Percentiles rank a stretch among this genome's conserved stretches.
phyloP scores from a whole-genome alignment of 441 rosid species.

The Mallotus repandus region DNA sequence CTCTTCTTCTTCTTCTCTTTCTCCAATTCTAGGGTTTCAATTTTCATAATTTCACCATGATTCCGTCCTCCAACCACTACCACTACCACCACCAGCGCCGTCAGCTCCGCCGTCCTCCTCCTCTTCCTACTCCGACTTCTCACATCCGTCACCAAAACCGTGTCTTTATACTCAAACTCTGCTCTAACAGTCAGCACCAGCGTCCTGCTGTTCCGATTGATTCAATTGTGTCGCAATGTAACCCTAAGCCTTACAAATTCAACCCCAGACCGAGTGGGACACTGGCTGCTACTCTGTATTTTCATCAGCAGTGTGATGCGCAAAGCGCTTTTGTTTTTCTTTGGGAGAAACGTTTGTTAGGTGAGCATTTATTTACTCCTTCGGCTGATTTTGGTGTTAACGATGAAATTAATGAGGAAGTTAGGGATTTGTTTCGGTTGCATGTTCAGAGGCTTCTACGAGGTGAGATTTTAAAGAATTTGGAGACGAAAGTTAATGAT shows the following conservation, averaged over 20 bases:
- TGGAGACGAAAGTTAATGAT: background rate
- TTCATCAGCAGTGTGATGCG: conserved; percentile 7
- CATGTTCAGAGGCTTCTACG: conserved; percentile 11
- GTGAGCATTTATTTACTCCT: conserved; percentile 22
- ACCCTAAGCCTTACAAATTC: conserved; percentile 1
- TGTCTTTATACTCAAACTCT: background rate
- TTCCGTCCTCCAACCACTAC: background rate
- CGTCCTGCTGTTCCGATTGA: background rate
- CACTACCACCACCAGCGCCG: background rate
- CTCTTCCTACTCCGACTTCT: no score
- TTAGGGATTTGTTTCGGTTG: conserved; percentile 10
- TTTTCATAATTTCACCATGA: background rate
- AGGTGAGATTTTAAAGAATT: conserved; percentile 9
- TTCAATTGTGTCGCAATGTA: conserved; percentile 15
- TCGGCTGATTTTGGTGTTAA: background rate
- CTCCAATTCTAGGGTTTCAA: background rate
- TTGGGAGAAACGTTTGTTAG: conserved; percentile 20
- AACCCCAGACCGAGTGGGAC: background rate
- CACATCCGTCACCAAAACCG: background rate
- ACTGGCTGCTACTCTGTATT: background rate
- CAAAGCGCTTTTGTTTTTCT: conserved; percentile 3
- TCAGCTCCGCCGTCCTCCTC: background rate
- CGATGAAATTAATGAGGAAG: conserved; percentile 2
- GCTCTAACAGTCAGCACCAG: background rate
- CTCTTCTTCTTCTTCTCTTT: background rate